These are phyloP conservation scores for Mallotus japonicus DNA, from an alignment of 441 rosid genomes.

Conservation along the genomic window DNA sequence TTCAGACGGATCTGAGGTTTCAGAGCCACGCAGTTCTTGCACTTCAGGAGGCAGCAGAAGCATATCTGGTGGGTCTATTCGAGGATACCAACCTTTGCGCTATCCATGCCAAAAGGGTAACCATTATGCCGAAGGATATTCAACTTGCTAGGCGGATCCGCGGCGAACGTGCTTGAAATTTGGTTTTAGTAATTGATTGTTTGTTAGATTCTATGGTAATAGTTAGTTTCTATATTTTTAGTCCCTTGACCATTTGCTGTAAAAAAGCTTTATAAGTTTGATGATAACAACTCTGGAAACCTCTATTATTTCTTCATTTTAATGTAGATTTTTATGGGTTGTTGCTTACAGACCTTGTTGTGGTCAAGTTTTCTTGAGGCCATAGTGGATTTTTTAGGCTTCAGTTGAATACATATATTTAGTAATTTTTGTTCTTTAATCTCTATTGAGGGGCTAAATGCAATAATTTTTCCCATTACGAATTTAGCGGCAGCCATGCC, in stretches of 20 bases:
- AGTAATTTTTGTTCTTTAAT: no score
- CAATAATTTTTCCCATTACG: no score
- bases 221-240: neutral
- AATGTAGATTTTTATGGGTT: neutral
- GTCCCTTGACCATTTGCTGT: neutral
- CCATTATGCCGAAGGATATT: conserved; percentile 70
- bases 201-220: neutral
- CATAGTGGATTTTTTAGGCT: neutral
- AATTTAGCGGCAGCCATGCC: no score
- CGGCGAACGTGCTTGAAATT: conserved; percentile 58
- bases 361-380: no score
- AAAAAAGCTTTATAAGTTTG: neutral
- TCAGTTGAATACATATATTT: no score
- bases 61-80: conserved; percentile 68
- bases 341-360: no score
- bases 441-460: no score
- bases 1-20: conserved; percentile 65
- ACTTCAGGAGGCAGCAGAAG: conserved; percentile 71
- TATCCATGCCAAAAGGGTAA: conserved; percentile 68
- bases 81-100: conserved; percentile 77
- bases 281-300: no score
- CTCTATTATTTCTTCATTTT: neutral
- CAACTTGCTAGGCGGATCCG: conserved; percentile 67
- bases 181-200: neutral
- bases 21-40: conserved; percentile 76